Percentiles rank a stretch among this genome's conserved stretches.
phyloP scores from a whole-genome alignment of 2,329 filamentous ascomycete genomes.

The Amesomyces nigricolor region DNA sequence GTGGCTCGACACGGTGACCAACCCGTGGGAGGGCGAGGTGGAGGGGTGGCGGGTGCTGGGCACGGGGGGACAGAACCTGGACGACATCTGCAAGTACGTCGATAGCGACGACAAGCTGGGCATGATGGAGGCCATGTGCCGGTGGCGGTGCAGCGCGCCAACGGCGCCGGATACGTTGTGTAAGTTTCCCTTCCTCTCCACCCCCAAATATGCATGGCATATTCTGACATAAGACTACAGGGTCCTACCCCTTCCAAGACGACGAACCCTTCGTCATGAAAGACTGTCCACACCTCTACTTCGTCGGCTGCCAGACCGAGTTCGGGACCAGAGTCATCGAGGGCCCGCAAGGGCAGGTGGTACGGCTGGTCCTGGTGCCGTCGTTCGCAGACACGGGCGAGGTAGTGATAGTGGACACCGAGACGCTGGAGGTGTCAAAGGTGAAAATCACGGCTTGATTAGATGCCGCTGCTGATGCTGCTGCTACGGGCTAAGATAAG shows the following conservation, averaged over 20 bases:
- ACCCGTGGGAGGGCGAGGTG: slow-evolving; percentile 86
- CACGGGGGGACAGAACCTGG: slow-evolving; percentile 85
- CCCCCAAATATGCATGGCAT: background rate
- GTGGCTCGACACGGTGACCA: slow-evolving; percentile 87
- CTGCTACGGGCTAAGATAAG: background rate
- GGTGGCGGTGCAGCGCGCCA: slow-evolving; percentile 86
- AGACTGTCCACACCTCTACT: slow-evolving; percentile 82
- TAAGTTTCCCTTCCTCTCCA: slow-evolving; percentile 43
- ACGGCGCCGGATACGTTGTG: slow-evolving; percentile 95
- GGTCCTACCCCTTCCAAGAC: slow-evolving; percentile 95
- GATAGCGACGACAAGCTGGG: slow-evolving; percentile 69
- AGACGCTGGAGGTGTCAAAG: slow-evolving; percentile 73
- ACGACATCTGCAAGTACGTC: slow-evolving; percentile 90
- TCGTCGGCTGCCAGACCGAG: slow-evolving; percentile 76
- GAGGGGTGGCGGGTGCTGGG: slow-evolving; percentile 86
- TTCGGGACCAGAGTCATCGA: slow-evolving; percentile 69
- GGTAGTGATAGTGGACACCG: slow-evolving; percentile 75
- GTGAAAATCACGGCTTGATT: slow-evolving; percentile 47
- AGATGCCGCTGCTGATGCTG: background rate
- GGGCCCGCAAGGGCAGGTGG: slow-evolving; percentile 60
- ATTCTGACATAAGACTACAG: slow-evolving; percentile 38
- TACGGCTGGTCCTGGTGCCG: slow-evolving; percentile 78
- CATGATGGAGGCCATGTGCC: slow-evolving; percentile 91
- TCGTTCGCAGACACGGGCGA: slow-evolving; percentile 73
- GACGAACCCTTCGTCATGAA: slow-evolving; percentile 86